Base-by-base conservation (phyloP, 2,329 filamentous ascomycete genomes). In the Acrodontium crateriforme region DNA sequence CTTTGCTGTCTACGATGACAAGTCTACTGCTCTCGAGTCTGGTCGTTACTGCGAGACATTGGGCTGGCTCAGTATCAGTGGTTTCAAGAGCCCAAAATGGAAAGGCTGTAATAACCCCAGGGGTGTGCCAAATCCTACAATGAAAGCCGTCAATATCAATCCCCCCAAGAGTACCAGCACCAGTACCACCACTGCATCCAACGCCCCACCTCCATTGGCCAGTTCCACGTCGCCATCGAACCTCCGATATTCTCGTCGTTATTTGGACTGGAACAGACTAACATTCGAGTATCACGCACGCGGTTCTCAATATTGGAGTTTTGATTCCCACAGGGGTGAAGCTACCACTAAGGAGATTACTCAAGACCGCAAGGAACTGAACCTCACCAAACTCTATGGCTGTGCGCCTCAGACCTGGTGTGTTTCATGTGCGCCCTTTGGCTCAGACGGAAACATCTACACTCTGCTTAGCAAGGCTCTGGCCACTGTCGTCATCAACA, bases 201-300 rank as follows among this genome's bases (percentile, higher is more conserved):
- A 25, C 16, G 20, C 8, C 4, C n/a, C n/a, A n/a, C n/a, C n/a
- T n/a, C 20, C 20, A 8, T 29, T 35, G 11, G 17, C 27, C 9
- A 27, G 16, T 6, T 32, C 29, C 4, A 34, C 34, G 10, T 54
- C 22, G 56, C 33, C 36, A 2, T 42, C 42, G 3, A 22, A 32
- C 9, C 26, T 49, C 9, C 32, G 29, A 6, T 74, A 68, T 42
- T 64, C 67, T 3, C 65, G 74, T 6, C 63, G 73, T 14, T 78
- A 77, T 42, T 59, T 79, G 7, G 74, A 79, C 52, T 78, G 71
- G 67, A 78, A 78, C 47, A 63, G 71, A 4, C 55, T 62, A n/a
- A 74, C 71, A 0, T 77, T 78, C 40, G 60, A 66, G 32, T 76
- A 71, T 43, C 74, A 78, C 44, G 63, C 71, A 3, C 50, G 56